A percentile compares a stretch with the other conserved stretches of the same genome.
Evolutionary conservation across 2,329 filamentous ascomycete genomes (phyloP).

Genomic region (Curvularia sp.): DNA sequence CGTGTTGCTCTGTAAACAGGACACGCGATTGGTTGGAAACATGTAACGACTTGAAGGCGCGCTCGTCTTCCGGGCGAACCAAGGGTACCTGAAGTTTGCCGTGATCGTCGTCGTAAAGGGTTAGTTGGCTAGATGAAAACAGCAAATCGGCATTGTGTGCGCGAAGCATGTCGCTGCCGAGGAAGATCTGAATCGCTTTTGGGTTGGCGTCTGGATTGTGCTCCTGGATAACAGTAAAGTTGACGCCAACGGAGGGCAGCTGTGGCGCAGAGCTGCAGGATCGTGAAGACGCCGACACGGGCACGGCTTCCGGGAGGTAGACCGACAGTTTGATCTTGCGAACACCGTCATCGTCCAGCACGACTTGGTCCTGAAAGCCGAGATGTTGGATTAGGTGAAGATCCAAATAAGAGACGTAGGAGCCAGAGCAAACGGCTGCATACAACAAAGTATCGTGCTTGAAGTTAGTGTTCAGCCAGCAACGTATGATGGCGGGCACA

Average conservation of each 20-base stretch:
- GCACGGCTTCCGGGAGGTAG: conserved; percentile 89
- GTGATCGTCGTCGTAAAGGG: conserved; percentile 83
- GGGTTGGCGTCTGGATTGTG: conserved; percentile 57
- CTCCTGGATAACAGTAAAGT: conserved; percentile 75
- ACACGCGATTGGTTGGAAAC: conserved; percentile 57
- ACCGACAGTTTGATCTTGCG: conserved; percentile 78
- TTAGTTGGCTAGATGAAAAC: conserved; percentile 89
- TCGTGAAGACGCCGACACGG: conserved; percentile 76
- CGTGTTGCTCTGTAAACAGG: conserved; percentile 9
- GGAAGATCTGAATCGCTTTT: conserved; percentile 79
- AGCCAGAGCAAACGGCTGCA: conserved; percentile 89
- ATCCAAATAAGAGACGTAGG: conserved; percentile 84
- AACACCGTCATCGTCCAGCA: conserved; percentile 69
- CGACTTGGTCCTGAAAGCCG: conserved; percentile 70
- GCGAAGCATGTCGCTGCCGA: conserved; percentile 87
- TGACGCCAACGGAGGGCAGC: conserved; percentile 79
- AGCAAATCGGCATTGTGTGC: conserved; percentile 88
- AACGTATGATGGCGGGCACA: conserved; percentile 92
- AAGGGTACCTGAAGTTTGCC: conserved; percentile 90
- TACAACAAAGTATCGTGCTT: conserved; percentile 89
- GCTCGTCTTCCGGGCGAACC: conserved; percentile 88
- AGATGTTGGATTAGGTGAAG: conserved; percentile 76
- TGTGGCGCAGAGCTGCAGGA: conserved; percentile 76
- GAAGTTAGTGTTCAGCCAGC: conserved; percentile 91
- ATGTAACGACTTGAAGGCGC: conserved; percentile 76